Evolutionary conservation across 192 early-diverging fungal genomes (phyloP).

Genomic region (Umbelopsis vinacea): DNA sequence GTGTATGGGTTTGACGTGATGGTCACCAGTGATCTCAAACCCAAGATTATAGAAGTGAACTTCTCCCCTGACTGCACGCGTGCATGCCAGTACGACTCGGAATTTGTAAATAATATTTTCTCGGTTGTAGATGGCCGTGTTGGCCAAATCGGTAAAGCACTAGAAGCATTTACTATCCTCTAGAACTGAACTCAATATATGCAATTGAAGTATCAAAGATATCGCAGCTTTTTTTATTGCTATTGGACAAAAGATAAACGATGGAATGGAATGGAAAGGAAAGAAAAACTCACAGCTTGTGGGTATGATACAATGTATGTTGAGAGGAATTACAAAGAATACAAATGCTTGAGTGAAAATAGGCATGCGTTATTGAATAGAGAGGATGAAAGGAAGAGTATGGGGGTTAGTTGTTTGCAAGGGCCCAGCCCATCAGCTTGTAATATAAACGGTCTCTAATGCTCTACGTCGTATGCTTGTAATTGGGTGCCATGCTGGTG

Average conservation of each 20-base stretch:
- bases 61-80: conserved; percentile 50
- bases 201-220: neutral
- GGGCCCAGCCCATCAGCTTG: neutral
- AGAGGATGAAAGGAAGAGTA: neutral
- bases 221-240: too few relatives aligned
- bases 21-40: conserved; percentile 47
- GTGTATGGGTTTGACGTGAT: conserved; percentile 55
- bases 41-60: conserved; percentile 50
- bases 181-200: conserved; percentile 23
- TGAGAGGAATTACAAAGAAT: neutral
- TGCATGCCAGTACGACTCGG: conserved; percentile 53
- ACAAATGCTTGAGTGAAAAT: conserved; percentile 9
- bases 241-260: too few relatives aligned
- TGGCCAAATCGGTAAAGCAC: conserved; percentile 45
- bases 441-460: neutral
- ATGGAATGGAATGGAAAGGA: too few relatives aligned
- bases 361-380: neutral
- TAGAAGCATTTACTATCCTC: conserved; percentile 44
- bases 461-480: neutral
- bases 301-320: conserved; percentile 16
- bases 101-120: conserved; percentile 53
- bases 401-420: too few relatives aligned
- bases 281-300: too few relatives aligned
- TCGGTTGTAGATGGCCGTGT: conserved; percentile 50
- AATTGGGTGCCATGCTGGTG: conserved; percentile 6